Evolutionary conservation across 164 flowering plant genomes (phyloP), one percentile per base, ranked within the genome.

Genomic region (Umbilicus rupestris): DNA sequence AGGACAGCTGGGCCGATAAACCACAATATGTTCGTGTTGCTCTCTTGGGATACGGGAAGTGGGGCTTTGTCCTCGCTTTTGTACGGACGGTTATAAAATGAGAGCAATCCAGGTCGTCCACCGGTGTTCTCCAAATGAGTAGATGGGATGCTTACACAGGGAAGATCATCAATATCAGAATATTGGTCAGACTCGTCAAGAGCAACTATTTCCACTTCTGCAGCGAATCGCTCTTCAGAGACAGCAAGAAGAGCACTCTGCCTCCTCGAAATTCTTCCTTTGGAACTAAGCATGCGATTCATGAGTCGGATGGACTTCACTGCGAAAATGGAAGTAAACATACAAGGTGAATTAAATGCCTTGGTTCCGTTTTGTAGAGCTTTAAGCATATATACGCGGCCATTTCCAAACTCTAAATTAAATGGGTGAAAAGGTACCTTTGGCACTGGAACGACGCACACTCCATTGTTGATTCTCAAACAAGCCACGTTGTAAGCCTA

Each of bases 101-200:
- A 89, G 41, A 93, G 64, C 26, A 84, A 78, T 26, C 98, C 98
- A 0, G 97, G 84, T 80, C 79, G 87, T 69, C 98, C 98, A 66
- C 68, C 79, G 69, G 71, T 50, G 67, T 77, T 75, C 68, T 70
- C 81, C 66, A 64, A 59, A 29, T 66, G 44, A 58, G 57, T n/a
- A 72, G 50, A 45, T 12, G 76, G 74, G 73, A 29, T 66, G 71
- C 72, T 74, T 44, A 64, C 73, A 28, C 62, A 22, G 57, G 79
- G 64, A 45, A 67, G 62, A 24, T 73, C 76, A 72, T 84, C 85
- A 50, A 68, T 63, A 69, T n/a, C 12, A 66, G 68, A 37, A 58
- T 66, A 66, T 20, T 69, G 59, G 22, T 49, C 69, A 70, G 75
- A 84, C 65, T 66, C 73, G 66, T 82, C 84, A n/a, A 74, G 63